Conservation (phyloP, 73 alveolate genomes). For the Tetrahymena borealis region DNA sequence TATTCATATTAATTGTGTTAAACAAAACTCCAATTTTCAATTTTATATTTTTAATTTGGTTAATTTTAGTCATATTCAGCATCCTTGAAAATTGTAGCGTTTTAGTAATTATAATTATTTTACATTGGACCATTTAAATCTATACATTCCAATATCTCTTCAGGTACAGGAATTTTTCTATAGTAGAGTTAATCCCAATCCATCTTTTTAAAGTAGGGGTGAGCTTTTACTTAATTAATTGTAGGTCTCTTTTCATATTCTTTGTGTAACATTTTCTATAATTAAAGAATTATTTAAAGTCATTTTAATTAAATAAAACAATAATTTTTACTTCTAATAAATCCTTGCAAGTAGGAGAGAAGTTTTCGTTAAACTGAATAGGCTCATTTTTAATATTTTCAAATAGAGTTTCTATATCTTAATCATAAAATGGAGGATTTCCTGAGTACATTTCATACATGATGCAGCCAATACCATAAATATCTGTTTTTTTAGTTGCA, state of each 20-base stretch:
- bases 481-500: conserved; percentile 57
- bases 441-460: conserved; percentile 66
- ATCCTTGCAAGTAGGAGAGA: not conserved
- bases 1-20: not conserved
- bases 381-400: not conserved
- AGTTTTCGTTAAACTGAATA: not conserved
- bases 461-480: conserved; percentile 69
- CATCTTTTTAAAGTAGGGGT: not conserved
- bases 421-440: conserved; percentile 59
- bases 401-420: not conserved
- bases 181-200: not conserved
- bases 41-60: not conserved
- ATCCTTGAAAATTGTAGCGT: not conserved
- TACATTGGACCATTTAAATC: not conserved
- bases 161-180: not conserved
- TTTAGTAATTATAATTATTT: not conserved
- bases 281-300: not conserved
- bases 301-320: not conserved
- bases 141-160: not conserved
- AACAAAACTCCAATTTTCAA: conserved; percentile 1
- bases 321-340: not conserved
- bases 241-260: not conserved
- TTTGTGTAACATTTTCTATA: not conserved
- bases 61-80: not conserved
- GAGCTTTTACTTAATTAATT: not conserved